These are phyloP conservation scores for Lavandula angustifolia DNA, from an alignment of 257 asterid species.

Conservation along the genomic window DNA sequence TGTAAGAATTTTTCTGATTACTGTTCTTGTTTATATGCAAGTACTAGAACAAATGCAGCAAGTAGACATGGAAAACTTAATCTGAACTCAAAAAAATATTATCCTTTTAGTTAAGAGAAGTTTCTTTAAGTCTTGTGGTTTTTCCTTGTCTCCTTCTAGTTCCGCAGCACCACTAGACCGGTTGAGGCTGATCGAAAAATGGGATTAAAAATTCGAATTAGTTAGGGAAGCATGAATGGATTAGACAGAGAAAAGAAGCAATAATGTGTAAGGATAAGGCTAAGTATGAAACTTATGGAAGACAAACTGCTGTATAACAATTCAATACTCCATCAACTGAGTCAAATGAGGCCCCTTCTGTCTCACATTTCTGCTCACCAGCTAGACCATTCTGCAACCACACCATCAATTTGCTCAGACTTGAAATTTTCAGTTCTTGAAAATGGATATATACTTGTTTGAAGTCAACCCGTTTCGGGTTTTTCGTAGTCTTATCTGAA, in stretches of 20 bases:
- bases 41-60: constrained; percentile 18
- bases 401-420: constrained; percentile 19
- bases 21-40: background rate
- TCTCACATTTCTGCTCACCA: constrained; percentile 33
- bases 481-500: constrained; percentile 16
- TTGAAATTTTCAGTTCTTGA: constrained; percentile 12
- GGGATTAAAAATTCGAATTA: constrained; percentile 8
- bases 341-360: constrained; percentile 36
- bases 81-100: background rate
- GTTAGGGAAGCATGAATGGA: constrained; percentile 22
- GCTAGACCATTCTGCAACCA: constrained; percentile 35
- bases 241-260: constrained; percentile 8
- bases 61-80: constrained; percentile 12
- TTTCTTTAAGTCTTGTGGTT: constrained; percentile 20
- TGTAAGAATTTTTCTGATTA: background rate
- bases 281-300: constrained; percentile 28
- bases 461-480: constrained; percentile 35
- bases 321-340: constrained; percentile 21
- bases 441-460: background rate
- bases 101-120: background rate
- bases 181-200: constrained; percentile 18
- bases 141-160: constrained; percentile 29
- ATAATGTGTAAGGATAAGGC: constrained; percentile 37
- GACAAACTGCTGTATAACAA: constrained; percentile 22
- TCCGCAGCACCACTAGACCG: constrained; percentile 30